Base-by-base conservation (phyloP, 2,329 filamentous ascomycete species). In the Bipolaris sorokiniana region DNA sequence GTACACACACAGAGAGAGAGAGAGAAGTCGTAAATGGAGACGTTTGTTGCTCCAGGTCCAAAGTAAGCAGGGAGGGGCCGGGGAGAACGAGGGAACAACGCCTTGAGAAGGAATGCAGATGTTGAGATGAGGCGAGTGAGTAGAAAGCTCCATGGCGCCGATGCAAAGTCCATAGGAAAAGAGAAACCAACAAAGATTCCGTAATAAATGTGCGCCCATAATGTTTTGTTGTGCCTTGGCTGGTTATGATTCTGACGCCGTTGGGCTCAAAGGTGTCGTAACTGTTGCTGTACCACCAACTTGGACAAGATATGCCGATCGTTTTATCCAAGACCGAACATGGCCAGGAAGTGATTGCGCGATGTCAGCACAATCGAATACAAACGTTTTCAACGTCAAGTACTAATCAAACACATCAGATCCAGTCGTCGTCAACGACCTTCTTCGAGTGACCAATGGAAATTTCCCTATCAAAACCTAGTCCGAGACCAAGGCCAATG, bases 391-490 rank as follows among this genome's bases (percentile, higher is more conserved):
- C 42, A 20, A 15, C 22, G 5, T 15, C 15, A 22, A n/a, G 31
- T 18, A 34, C 2, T 41, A 2, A 45, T 26, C 34, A 44, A 52
- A 6, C 20, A 33, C 23, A 44, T 72, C 58, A 76, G 45, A 73
- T 71, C 74, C 74, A 76, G 54, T 74, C 72, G 38, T 72, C 69
- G 13, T 65, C 60, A 34, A 65, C 60, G 33, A 65, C 67, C 13
- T 61, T 62, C 3, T 56, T 56, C 18, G 50, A 51, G 3, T 48
- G 56, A 1, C 61, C 62, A 38, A 64, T 62, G 11, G 59, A 64
- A 50, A 70, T 65, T 13, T 72, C 70, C 42, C 70, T 71, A 11
- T 74, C 70, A 34, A 76, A 76, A 0, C 65, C 64, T 3, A 75
- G 42, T 2, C 68, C 71, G 6, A 75, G 48, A 5, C 67, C 65